Percentiles rank a stretch among this genome's conserved stretches.
Conservation (phyloP, 306 rosid species). For the Dalbergia cultrata region DNA sequence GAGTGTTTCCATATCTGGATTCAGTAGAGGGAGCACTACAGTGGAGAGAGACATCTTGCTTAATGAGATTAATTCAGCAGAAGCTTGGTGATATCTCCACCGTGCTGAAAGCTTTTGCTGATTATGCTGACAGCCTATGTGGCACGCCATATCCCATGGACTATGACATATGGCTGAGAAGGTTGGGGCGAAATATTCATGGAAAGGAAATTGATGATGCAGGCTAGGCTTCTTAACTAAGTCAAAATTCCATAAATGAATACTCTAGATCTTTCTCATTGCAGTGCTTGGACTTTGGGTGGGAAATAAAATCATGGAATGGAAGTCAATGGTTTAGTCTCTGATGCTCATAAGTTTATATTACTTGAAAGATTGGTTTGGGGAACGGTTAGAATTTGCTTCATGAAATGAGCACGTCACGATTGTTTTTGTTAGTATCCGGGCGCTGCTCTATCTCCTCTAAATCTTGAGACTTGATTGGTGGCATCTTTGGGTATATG, state of each 20-base stretch:
- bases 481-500: slow-evolving; percentile 47
- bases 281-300: slow-evolving; percentile 44
- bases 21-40: slow-evolving; percentile 95
- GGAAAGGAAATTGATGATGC: slow-evolving; percentile 83
- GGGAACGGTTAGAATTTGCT: slow-evolving; percentile 35
- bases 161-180: slow-evolving; percentile 92
- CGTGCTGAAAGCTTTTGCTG: slow-evolving; percentile 89
- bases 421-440: slow-evolving; percentile 30
- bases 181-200: slow-evolving; percentile 80
- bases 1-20: slow-evolving; percentile 80
- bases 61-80: slow-evolving; percentile 93
- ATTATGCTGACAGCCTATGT: slow-evolving; percentile 95
- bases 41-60: slow-evolving; percentile 97
- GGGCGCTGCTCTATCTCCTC: slow-evolving; percentile 36
- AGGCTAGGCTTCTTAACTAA: slow-evolving; percentile 55
- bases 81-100: slow-evolving; percentile 91
- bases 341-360: slow-evolving; percentile 45
- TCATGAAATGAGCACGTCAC: slow-evolving; percentile 43
- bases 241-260: slow-evolving; percentile 43
- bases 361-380: slow-evolving; percentile 41
- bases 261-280: slow-evolving; percentile 43
- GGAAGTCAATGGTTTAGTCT: slow-evolving; percentile 43
- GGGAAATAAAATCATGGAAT: slow-evolving; percentile 42
- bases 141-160: slow-evolving; percentile 98
- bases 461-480: slow-evolving; percentile 41